A percentile compares a stretch with the other conserved stretches of the same genome.
phyloP scores from a whole-genome alignment of 805 yeast genomes.

The Kregervanrija pseudodelftensis region DNA sequence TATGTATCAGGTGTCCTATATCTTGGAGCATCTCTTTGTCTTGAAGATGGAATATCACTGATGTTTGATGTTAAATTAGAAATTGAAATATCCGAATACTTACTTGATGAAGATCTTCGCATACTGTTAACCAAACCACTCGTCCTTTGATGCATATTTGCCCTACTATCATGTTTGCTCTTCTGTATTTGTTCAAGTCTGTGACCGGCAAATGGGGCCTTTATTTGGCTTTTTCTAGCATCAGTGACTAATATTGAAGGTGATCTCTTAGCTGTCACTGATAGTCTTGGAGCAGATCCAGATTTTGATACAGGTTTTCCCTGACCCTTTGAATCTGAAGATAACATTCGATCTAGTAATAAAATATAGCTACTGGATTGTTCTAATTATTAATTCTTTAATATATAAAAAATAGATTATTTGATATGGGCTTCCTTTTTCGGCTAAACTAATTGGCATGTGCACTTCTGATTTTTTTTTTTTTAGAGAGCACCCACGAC shows the following conservation, averaged over 20 bases:
- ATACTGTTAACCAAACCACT: slow-evolving; percentile 7
- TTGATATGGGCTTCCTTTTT: neutral
- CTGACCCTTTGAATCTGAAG: too few species aligned
- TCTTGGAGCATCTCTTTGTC: slow-evolving; percentile 24
- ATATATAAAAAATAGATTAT: neutral
- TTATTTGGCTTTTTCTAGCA: slow-evolving; percentile 49
- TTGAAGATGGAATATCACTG: slow-evolving; percentile 85
- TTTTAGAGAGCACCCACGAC: too few species aligned
- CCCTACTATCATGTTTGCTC: slow-evolving; percentile 5
- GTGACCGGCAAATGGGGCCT: slow-evolving; percentile 78
- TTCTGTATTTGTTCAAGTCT: slow-evolving; percentile 21
- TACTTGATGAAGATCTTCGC: slow-evolving; percentile 22
- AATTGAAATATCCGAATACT: slow-evolving; percentile 73
- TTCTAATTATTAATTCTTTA: too few species aligned
- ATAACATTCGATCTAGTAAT: too few species aligned
- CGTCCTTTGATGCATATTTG: slow-evolving; percentile 11
- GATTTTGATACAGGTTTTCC: too few species aligned
- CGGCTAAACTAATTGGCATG: neutral
- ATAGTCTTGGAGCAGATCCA: too few species aligned
- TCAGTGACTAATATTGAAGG: slow-evolving; percentile 94
- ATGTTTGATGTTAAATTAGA: slow-evolving; percentile 70
- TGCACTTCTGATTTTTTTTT: neutral
- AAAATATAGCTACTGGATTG: too few species aligned
- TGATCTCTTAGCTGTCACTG: slow-evolving; percentile 65
- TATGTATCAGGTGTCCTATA: slow-evolving; percentile 11